Base-by-base conservation (phyloP, 176 grass and related monocot species). In the Aegilops tauschii region DNA sequence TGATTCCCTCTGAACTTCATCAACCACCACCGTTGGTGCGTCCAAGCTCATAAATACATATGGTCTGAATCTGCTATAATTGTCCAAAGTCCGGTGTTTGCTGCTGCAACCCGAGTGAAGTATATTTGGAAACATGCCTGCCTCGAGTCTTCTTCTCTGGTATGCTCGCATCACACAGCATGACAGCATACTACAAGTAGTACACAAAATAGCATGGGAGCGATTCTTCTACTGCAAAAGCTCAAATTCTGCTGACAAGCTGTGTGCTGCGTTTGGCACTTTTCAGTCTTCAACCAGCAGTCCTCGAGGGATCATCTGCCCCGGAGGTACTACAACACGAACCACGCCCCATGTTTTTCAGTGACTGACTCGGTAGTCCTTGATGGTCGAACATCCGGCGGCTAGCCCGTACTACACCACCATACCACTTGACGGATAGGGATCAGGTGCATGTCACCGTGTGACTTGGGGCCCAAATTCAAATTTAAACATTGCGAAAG, bases 11-110 rank as follows among this genome's bases (percentile, higher is more conserved):
- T 0, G 13, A 42, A 45, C 79, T 11, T 4, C 7, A 9, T 21
- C 67, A 37, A 31, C 77, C 20, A 6, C 16, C 13, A 65, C 81
- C 70, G 50, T 49, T 79, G 17, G 0, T 32, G 56, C 89, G 66
- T 83, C 89, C 44, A 52, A 84, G 23, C 56, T 79, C 84, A 37
- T 83, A 79, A 83, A 83, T 87, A 67, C 66, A 58, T 65, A 66
- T 75, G 73, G 83, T 35, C 58, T 17, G 30, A 31, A 28, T 12
- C 50, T 54, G 52, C 44, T 11, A 45, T 79, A 79, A 83, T 74
- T 84, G 34, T 73, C 83, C 75, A 68, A 90, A 79, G 21, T 75
- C 18, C 34, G 61, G 77, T 36, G 58, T 58, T 37, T 6, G 81
- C 58, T 21, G 9, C 37, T 74, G 61, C 85, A 17, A 16, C 18